Base-by-base conservation (phyloP, 1,139 yeast genomes). In the Taphrina betulina region DNA sequence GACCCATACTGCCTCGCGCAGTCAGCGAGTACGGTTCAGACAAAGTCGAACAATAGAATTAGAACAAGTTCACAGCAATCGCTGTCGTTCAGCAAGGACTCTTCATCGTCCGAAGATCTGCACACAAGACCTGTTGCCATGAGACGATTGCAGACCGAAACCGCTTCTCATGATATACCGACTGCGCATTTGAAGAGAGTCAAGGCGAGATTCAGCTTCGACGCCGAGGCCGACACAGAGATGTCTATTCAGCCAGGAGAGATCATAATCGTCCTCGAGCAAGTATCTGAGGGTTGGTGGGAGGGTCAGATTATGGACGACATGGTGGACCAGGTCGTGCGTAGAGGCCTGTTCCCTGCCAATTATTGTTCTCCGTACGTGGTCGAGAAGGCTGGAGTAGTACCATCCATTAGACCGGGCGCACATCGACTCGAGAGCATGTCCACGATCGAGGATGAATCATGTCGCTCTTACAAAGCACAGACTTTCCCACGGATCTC, bases 211-310 rank as follows among this genome's bases (percentile, higher is more conserved):
- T 62, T 60, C 58, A 36, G 36, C 31, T 62, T 60, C 48, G 62
- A 60, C 7, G 64, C 62, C 23, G 63, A 59, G 35, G 58, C 57
- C 31, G 61, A 54, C 17, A 62, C 59, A 36, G 63, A 61, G 40
- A 43, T 62, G 8, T 50, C 62, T 1, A 53, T 62, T 33, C 61
- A 46, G 31, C 58, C 58, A 5, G 63, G 63, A 31, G 64, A 60
- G 48, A 20, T 54, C 16, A 53, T 62, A 24, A 36, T 37, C 24
- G 64, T 61, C 20, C 51, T 60, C 7, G 61, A 59, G 19, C 63
- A 61, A 37, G 46, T 60, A 29, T 63, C 62, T 35, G 55, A 61
- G n/a, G 64, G 64, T 28, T 62, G 64, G 64, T 62, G 64, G 64
- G 53, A 58, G 19, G 64, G 64, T 23, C 62, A 61, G 41, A 58